Percentiles rank a stretch among this genome's conserved stretches.
These are phyloP conservation scores for Pseudevernia furfuracea DNA, from an alignment of 495 filamentous ascomycete genomes.

Conservation along the genomic window DNA sequence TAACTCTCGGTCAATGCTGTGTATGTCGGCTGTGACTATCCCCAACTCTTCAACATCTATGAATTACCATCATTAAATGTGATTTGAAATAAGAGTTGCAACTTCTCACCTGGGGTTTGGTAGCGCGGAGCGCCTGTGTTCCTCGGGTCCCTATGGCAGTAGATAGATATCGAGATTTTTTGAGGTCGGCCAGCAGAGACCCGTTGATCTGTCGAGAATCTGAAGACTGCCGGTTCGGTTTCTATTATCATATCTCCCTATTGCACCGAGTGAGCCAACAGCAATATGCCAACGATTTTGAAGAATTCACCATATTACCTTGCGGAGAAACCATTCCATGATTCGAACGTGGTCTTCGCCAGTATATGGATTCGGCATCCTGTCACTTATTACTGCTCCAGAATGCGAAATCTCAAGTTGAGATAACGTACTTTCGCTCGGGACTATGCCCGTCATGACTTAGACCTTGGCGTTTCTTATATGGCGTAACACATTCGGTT, in stretches of 20 bases:
- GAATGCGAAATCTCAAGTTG: too few relatives aligned
- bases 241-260: constrained; percentile 26
- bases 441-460: background rate
- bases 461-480: background rate
- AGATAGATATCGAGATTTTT: background rate
- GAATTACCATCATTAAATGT: background rate
- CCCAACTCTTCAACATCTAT: constrained; percentile 6
- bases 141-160: background rate
- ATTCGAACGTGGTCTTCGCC: constrained; percentile 17
- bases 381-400: too few relatives aligned
- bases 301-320: too few relatives aligned
- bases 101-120: background rate
- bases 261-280: too few relatives aligned
- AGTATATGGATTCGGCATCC: background rate
- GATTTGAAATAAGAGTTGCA: background rate
- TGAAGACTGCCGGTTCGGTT: constrained; percentile 13
- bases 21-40: constrained; percentile 1
- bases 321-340: constrained; percentile 26
- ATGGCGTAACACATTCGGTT: constrained; percentile 2
- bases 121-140: constrained; percentile 5
- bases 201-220: constrained; percentile 5
- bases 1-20: background rate
- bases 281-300: too few relatives aligned
- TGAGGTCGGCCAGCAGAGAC: constrained; percentile 4
- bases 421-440: too few relatives aligned